These are phyloP conservation scores for Lyophyllum atratum DNA, from an alignment of 768 basidiomycete genomes.

Conservation along the genomic window DNA sequence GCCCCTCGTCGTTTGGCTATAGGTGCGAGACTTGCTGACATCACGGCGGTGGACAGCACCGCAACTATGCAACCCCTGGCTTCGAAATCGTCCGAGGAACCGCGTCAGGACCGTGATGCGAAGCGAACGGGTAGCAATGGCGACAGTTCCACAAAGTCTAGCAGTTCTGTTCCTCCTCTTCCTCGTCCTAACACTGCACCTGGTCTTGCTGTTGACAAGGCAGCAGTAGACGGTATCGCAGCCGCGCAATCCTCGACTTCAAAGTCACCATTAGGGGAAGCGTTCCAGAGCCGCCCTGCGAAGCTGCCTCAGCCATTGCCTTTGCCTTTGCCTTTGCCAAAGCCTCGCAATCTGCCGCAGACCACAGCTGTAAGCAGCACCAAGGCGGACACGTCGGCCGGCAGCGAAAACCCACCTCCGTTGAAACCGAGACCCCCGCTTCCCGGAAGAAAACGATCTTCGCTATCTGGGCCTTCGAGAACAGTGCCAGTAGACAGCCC, in stretches of 20 bases:
- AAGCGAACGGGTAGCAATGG: neutral
- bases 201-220: neutral
- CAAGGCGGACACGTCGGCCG: neutral
- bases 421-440: neutral
- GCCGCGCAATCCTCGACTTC: neutral
- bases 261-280: neutral
- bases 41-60: constrained; percentile 3
- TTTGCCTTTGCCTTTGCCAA: neutral
- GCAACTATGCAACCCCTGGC: neutral
- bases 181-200: neutral
- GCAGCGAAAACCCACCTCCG: neutral
- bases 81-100: neutral
- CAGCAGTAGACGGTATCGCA: neutral
- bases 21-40: too few species aligned
- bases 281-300: neutral
- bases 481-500: neutral
- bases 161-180: neutral
- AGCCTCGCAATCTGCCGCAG: neutral
- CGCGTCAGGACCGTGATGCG: neutral
- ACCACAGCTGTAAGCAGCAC: neutral
- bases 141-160: neutral
- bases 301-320: neutral
- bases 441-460: neutral
- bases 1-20: too few species aligned
- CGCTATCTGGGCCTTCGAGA: neutral